phyloP scores from a whole-genome alignment of 192 early-diverging fungal species.

The Umbelopsis sp. region DNA sequence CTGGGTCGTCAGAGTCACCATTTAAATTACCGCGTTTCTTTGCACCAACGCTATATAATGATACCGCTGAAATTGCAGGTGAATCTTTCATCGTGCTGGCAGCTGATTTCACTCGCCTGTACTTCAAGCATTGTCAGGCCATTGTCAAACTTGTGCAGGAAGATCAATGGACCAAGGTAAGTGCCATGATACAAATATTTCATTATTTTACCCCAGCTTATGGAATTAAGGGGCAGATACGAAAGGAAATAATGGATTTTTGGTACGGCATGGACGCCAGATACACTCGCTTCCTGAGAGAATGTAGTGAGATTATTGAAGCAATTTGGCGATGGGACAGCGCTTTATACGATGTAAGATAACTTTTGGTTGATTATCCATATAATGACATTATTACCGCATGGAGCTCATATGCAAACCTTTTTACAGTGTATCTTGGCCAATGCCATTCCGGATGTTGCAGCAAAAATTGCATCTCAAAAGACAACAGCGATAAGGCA shows the following conservation, averaged over 20 bases:
- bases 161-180: constrained; percentile 5
- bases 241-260: constrained; percentile 9
- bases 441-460: constrained; percentile 19
- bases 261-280: constrained; percentile 4
- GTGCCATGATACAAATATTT: background rate
- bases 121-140: constrained; percentile 6
- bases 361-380: constrained; percentile 31
- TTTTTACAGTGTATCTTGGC: constrained; percentile 35
- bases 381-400: background rate
- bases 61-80: background rate
- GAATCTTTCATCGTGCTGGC: background rate
- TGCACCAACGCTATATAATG: background rate
- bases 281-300: background rate
- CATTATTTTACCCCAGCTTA: too few species aligned
- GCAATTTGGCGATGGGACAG: constrained; percentile 55
- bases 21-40: constrained; percentile 11
- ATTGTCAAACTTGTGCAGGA: background rate
- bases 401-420: constrained; percentile 30
- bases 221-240: background rate
- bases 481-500: constrained; percentile 18
- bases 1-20: background rate
- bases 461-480: background rate
- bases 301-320: constrained; percentile 39
- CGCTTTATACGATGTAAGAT: constrained; percentile 52
- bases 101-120: background rate